Percentiles rank a stretch among this genome's conserved stretches.
phyloP scores from a whole-genome alignment of 148 eudicot species.

The Rhododendron williamsianum region DNA sequence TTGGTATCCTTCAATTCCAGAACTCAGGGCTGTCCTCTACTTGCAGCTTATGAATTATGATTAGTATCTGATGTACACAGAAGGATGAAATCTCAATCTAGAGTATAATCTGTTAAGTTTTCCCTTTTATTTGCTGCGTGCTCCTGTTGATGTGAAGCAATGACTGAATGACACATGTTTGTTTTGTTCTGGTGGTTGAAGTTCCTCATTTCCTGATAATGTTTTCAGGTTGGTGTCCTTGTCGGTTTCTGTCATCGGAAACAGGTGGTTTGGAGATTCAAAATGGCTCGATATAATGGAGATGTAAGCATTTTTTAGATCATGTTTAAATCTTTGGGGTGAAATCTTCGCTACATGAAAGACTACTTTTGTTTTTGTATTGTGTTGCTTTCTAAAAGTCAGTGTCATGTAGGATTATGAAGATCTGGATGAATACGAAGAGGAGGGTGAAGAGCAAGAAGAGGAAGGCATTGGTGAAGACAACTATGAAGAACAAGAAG shows the following conservation, averaged over 20 bases:
- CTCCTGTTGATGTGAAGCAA: background rate
- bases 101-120: background rate
- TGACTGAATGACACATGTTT: background rate
- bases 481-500: slow-evolving; percentile 29
- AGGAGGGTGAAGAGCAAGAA: slow-evolving; percentile 39
- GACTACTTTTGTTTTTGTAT: background rate
- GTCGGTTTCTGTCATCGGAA: background rate
- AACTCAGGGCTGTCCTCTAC: background rate
- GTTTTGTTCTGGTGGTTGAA: background rate
- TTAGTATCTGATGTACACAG: no score
- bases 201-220: background rate
- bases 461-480: slow-evolving; percentile 33
- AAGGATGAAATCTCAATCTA: background rate
- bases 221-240: background rate
- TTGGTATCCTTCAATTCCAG: background rate
- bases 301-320: slow-evolving; percentile 27
- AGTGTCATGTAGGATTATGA: slow-evolving; percentile 37
- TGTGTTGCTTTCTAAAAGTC: background rate
- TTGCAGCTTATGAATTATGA: background rate
- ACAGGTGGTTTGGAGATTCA: background rate
- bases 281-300: slow-evolving; percentile 23
- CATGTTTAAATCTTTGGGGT: background rate
- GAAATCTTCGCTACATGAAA: background rate
- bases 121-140: background rate
- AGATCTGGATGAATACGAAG: slow-evolving; percentile 64